Evolutionary conservation across 2,329 filamentous ascomycete genomes (phyloP), one percentile per base, ranked within the genome.

Genomic region (Venturia effusa): DNA sequence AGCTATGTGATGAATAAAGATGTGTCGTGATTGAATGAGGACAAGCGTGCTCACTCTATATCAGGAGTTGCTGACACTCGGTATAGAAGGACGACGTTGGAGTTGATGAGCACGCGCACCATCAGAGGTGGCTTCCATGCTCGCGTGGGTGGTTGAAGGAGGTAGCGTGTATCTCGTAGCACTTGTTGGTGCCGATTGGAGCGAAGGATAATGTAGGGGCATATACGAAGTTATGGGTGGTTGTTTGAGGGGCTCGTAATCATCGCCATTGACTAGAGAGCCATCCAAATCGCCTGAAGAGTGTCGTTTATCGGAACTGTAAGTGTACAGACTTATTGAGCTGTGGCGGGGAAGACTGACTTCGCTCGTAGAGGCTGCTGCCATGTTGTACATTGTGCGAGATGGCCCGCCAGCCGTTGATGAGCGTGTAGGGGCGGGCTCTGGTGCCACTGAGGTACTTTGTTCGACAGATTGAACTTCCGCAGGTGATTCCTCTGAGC

Each of bases 211-310:
- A 34, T 57, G 30, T 27, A n/a, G 19, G 15, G 51, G 30, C 27
- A 34, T 22, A 6, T 34, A 51, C 10, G 22, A 51, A 24, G 22
- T 51, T 22, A 51, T 27, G 8, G 45, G 55, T 37, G 55, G 59
- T 22, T 60, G 59, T 15, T 60, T 43, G n/a, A 60, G 15, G 24
- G 59, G 59, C 43, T 60, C 37, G 40, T 60, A 60, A n/a, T 27
- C 27, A 19, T 60, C 59, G 15, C 59, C 59, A 27, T 39, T 60
- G 24, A 60, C 59, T 24, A 60, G 59, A 34, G 22, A n/a, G 5
- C 59, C 37, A 40, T 40, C 34, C 27, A 34, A 15, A n/a, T 57
- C 51, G 51, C 30, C 22, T 15, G 30, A 32, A 3, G 27, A 34
- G 51, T 57, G 15, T 19, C 51, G 51, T 34, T 57, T 34, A 27